Conservation (phyloP, 202 grass and related monocot genomes). For the Musa balbisiana region DNA sequence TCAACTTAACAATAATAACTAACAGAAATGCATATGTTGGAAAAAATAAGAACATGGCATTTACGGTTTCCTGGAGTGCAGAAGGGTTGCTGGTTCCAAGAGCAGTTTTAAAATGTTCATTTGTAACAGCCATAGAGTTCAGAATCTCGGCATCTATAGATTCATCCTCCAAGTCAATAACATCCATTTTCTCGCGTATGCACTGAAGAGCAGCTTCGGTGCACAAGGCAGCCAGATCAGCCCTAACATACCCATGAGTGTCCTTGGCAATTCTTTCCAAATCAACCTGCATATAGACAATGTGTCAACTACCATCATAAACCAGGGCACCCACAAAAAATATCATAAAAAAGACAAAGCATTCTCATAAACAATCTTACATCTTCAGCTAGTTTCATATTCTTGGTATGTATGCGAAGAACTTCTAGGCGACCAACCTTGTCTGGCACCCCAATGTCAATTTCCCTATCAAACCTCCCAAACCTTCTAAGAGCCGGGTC, state of each 20-base stretch:
- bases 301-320: too few species aligned
- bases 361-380: too few species aligned
- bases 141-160: slow-evolving; percentile 25
- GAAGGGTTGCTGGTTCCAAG: slow-evolving; percentile 31
- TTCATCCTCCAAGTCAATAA: slow-evolving; percentile 26
- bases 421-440: too few species aligned
- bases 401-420: too few species aligned
- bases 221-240: slow-evolving; percentile 37
- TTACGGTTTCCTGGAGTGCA: slow-evolving; percentile 24
- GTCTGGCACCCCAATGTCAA: too few species aligned
- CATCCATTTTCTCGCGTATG: slow-evolving; percentile 29
- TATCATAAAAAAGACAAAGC: too few species aligned
- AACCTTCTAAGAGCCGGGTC: slow-evolving; percentile 72
- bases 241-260: slow-evolving; percentile 25
- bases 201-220: slow-evolving; percentile 31
- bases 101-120: slow-evolving; percentile 26
- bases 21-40: too few species aligned
- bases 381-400: too few species aligned
- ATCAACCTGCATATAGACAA: neutral
- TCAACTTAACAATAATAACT: too few species aligned
- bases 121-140: slow-evolving; percentile 21
- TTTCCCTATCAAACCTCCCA: too few species aligned
- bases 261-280: too few species aligned
- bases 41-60: neutral
- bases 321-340: too few species aligned